These are phyloP conservation scores for Ramaria sp. DNA, from an alignment of 768 basidiomycete species.

Conservation along the genomic window DNA sequence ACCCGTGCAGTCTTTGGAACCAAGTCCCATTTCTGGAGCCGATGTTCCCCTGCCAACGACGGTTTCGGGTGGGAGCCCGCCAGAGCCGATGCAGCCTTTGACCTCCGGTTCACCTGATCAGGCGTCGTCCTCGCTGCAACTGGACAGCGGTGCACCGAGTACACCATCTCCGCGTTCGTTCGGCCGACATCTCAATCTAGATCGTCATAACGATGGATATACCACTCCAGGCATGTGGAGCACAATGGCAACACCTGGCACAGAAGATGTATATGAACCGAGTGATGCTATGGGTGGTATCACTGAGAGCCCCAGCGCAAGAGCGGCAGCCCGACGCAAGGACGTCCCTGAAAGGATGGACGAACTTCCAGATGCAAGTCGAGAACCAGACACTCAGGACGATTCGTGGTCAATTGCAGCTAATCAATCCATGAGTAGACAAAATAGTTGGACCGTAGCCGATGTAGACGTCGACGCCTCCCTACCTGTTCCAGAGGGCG, in stretches of 20 bases:
- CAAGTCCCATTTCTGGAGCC: neutral
- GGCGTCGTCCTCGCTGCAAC: neutral
- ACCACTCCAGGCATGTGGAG: constrained; percentile 57
- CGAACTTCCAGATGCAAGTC: constrained; percentile 16
- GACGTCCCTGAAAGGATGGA: constrained; percentile 7
- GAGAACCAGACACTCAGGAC: neutral
- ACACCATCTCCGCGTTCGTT: constrained; percentile 3
- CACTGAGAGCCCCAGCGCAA: neutral
- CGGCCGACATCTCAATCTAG: neutral
- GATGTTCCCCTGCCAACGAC: constrained; percentile 1
- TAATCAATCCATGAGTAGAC: constrained; percentile 6
- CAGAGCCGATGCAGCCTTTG: neutral
- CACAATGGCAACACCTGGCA: constrained; percentile 66
- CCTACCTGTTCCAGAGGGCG: neutral
- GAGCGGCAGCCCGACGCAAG: neutral
- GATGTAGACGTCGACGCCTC: neutral
- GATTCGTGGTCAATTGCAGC: constrained; percentile 6
- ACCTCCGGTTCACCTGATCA: neutral
- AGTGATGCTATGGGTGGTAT: constrained; percentile 6
- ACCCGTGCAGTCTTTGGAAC: neutral
- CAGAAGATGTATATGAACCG: constrained; percentile 21
- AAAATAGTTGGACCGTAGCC: constrained; percentile 10
- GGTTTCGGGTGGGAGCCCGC: neutral
- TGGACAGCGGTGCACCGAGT: neutral
- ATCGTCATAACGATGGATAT: neutral